These are phyloP conservation scores for Adansonia digitata DNA, from an alignment of 345 rosid genomes.

Conservation along the genomic window DNA sequence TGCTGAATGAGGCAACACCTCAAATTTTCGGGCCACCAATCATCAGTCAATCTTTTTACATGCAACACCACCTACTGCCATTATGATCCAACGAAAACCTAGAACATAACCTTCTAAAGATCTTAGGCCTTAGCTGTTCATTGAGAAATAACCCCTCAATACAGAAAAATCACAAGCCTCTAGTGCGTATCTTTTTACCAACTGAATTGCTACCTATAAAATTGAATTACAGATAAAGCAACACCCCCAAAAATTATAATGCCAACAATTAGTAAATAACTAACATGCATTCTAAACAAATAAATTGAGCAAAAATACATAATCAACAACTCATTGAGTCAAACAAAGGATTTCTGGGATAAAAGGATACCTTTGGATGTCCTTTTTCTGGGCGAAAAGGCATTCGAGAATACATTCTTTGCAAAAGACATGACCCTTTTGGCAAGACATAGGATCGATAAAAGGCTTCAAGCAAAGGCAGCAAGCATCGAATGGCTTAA, in stretches of 20 bases:
- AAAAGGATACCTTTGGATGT: conserved; percentile 55
- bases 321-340: neutral
- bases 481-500: conserved; percentile 94
- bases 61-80: neutral
- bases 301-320: neutral
- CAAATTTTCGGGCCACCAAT: neutral
- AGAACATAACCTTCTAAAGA: neutral
- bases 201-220: neutral
- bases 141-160: neutral
- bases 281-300: neutral
- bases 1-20: neutral
- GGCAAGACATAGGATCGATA: conserved; percentile 88
- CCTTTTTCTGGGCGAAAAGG: conserved; percentile 84
- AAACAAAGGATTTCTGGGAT: neutral
- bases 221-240: neutral
- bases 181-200: neutral
- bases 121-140: neutral
- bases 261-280: neutral
- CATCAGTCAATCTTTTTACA: neutral
- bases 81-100: neutral
- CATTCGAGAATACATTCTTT: conserved; percentile 91
- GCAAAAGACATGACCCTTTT: conserved; percentile 83
- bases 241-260: neutral
- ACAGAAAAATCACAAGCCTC: neutral
- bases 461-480: conserved; percentile 88